Conservation (phyloP, 768 basidiomycete species). For the Clitopilus hobsonii region DNA sequence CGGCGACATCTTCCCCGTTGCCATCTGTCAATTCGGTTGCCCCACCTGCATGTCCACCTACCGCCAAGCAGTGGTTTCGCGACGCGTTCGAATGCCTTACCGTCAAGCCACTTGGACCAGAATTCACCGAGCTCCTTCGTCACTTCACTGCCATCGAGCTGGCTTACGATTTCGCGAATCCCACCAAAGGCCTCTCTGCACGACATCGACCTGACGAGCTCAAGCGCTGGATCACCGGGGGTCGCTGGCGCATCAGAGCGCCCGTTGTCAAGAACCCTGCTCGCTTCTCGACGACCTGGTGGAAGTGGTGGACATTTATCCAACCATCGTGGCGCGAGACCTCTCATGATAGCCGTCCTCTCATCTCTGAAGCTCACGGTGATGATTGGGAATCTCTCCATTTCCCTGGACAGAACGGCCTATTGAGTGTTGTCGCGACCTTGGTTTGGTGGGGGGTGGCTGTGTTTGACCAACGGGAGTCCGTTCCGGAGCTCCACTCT, state of each 20-base stretch:
- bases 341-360: neutral
- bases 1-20: neutral
- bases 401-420: neutral
- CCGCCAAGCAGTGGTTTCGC: neutral
- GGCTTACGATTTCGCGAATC: neutral
- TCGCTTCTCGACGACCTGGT: neutral
- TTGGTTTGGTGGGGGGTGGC: neutral
- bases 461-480: too few relatives aligned
- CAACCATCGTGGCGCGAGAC: neutral
- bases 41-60: neutral
- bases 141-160: neutral
- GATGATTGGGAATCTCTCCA: neutral
- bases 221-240: neutral
- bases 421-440: neutral
- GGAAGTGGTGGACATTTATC: neutral
- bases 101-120: neutral
- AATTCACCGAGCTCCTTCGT: neutral
- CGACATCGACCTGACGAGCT: neutral
- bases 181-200: neutral
- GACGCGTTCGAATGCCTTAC: neutral
- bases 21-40: too few relatives aligned
- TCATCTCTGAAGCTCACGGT: neutral
- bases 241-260: neutral
- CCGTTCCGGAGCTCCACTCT: too few relatives aligned
- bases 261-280: neutral